Conservation (phyloP, 495 filamentous ascomycete genomes). For the Aspergillus cristatus region DNA sequence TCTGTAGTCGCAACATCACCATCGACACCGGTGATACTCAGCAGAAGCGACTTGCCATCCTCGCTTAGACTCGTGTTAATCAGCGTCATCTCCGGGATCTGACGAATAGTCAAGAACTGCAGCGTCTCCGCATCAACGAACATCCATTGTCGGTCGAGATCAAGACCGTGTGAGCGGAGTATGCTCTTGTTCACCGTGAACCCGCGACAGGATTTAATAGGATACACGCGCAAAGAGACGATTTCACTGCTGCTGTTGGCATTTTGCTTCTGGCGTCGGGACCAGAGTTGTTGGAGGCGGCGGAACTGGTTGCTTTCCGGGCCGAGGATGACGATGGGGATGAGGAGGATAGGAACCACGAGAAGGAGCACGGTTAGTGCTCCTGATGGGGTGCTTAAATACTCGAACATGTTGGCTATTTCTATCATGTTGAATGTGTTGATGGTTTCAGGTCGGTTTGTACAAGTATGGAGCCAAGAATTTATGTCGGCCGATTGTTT, state of each 20-base stretch:
- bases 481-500: too few species aligned
- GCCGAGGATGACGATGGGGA: slow-evolving; percentile 8
- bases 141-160: slow-evolving; percentile 64
- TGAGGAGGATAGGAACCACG: slow-evolving; percentile 11
- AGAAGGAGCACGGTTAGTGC: background rate
- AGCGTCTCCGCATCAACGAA: slow-evolving; percentile 27
- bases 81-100: slow-evolving; percentile 34
- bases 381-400: background rate
- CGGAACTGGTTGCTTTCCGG: slow-evolving; percentile 1
- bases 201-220: slow-evolving; percentile 80
- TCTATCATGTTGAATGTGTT: too few species aligned
- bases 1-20: too few species aligned
- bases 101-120: slow-evolving; percentile 36
- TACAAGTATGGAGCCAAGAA: too few species aligned
- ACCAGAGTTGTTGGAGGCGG: slow-evolving; percentile 8
- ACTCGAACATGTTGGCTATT: background rate
- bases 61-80: slow-evolving; percentile 26
- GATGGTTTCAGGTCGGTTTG: too few species aligned
- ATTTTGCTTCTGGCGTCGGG: slow-evolving; percentile 7
- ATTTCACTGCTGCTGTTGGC: slow-evolving; percentile 20
- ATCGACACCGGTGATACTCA: slow-evolving; percentile 16
- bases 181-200: slow-evolving; percentile 58
- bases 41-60: slow-evolving; percentile 14
- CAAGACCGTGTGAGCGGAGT: slow-evolving; percentile 61
- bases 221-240: slow-evolving; percentile 63